Base-by-base conservation (phyloP, 495 filamentous ascomycete species). In the Penicillium longicatenatum region DNA sequence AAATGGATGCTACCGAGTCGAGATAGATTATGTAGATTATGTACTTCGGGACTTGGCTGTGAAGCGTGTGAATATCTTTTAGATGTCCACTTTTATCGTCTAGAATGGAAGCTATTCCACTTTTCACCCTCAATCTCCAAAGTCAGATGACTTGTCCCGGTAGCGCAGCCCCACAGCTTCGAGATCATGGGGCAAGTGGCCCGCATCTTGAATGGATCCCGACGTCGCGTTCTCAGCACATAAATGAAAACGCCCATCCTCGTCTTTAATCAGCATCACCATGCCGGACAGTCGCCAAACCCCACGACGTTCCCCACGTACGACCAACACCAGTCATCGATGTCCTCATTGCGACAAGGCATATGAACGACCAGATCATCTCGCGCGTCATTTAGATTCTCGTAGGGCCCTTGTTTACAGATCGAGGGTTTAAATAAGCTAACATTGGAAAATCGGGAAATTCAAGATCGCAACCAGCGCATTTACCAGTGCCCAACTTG, bases 341-440 rank as follows among this genome's bases (percentile, higher is more conserved):
- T 69, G 67, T 35, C 64, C 60, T 0, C 63, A 71, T 1, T 71
- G 66, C 24, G 59, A 52, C 51, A 62, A 62, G 59, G 64, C 57
- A 7, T 71, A 69, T 21, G 62, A 65, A 24, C 52, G 62, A 1
- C 55, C 62, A 9, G 69, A 71, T 51, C 68, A 71, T 57, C 48
- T 71, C n/a, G 61, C 66, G 19, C 68, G 68, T 29, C 68, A 69
- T 52, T 49, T 69, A 24, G 63, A 71, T 42, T 69, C 68, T 39
- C 68, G 66, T 69, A 45, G 48, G 58, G 14, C 16, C 57, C 29
- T 11, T 9, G 26, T 21, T 41, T 53, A 26, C 3, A 19, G 22
- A 11, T 9, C 9, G 5, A 17, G 9, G 14, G 10, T 26, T 24
- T 10, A 42, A 7, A n/a, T 19, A 21, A 17, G 26, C 47, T 50